phyloP scores from a whole-genome alignment of 1,139 yeast species.

The Debaryomyces subglobosus region DNA sequence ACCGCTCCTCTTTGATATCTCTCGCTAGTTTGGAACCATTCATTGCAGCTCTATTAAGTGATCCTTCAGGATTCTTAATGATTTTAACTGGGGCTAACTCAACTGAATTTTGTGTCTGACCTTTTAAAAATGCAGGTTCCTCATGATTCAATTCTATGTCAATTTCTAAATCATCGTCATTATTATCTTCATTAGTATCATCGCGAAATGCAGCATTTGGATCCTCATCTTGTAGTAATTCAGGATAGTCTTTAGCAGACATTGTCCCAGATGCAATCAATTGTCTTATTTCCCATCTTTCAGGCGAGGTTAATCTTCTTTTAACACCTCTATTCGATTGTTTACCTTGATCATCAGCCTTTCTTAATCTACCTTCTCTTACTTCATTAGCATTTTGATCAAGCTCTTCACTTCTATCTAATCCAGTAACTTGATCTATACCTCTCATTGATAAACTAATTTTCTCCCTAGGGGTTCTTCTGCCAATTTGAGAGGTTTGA shows the following conservation, averaged over 20 bases:
- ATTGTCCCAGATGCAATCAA: slow-evolving; percentile 79
- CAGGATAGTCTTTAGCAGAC: slow-evolving; percentile 72
- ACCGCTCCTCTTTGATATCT: slow-evolving; percentile 63
- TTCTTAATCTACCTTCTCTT: slow-evolving; percentile 30
- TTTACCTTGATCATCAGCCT: slow-evolving; percentile 2
- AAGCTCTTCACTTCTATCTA: slow-evolving; percentile 32
- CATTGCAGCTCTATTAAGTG: slow-evolving; percentile 74
- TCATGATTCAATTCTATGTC: slow-evolving; percentile 74
- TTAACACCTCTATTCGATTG: slow-evolving; percentile 17
- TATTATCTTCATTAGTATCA: slow-evolving; percentile 17
- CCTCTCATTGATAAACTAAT: slow-evolving; percentile 71
- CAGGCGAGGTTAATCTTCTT: slow-evolving; percentile 76
- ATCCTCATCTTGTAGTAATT: slow-evolving; percentile 49
- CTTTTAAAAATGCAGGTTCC: slow-evolving; percentile 74
- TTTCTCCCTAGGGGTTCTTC: slow-evolving; percentile 34
- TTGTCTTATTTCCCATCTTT: slow-evolving; percentile 88
- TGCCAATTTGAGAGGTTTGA: slow-evolving; percentile 1
- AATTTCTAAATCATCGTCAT: slow-evolving; percentile 56
- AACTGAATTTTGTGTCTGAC: slow-evolving; percentile 45
- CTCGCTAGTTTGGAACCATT: slow-evolving; percentile 72
- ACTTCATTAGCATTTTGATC: not conserved
- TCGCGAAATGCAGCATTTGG: slow-evolving; percentile 35
- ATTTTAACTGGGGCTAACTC: slow-evolving; percentile 59
- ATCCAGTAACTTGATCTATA: slow-evolving; percentile 74
- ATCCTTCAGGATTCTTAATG: slow-evolving; percentile 75